Base-by-base conservation (phyloP, 352 stramenopile genomes). In the Pythium brachiatum region DNA sequence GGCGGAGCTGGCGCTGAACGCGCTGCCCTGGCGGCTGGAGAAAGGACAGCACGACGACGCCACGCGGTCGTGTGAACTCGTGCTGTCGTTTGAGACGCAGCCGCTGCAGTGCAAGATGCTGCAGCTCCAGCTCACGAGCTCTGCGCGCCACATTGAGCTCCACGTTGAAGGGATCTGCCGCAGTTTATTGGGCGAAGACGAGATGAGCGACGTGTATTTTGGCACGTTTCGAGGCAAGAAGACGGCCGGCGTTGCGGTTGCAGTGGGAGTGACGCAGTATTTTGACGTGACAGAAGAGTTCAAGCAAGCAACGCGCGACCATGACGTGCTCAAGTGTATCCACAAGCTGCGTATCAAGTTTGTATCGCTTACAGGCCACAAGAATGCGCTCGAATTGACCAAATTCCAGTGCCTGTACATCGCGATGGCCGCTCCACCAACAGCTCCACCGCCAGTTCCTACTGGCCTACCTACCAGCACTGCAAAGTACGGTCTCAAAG, bases 81-180 rank as follows among this genome's bases (percentile, higher is more conserved):
- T 38, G 21, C 58, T 87, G 8, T 62, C 77, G 20, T 86, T 80
- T 75, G 25, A 43, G 4, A 43, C 53, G 15, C 41, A 59, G 15
- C 71, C 76, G 26, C 61, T 87, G 39, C 70, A 71, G 7, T 91
- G 80, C 54, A 57, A 64, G 7, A 67, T 78, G 46, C 66, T 92
- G 8, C 69, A 75, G 43, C 54, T 95, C 0, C 64, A 84, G 53
- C 47, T 89, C 20, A 27, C 69, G 38, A 79, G 77, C 69, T 92
- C 82, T 1, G 86, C 83, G 36, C 79, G 86, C 7, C 81, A 95
- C 54, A 70, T 90, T 2, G 86, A 95, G 52, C 46, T 93, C 1
- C 78, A 88, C 53, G 68, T 76, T 0, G 67, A 83, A 12, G 78
- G 81, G 15, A 70, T 79, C 9, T 66, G 77, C 1, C 74, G 71